Base-by-base conservation (phyloP, 2,329 filamentous ascomycete genomes). In the Apiospora saccharicola region DNA sequence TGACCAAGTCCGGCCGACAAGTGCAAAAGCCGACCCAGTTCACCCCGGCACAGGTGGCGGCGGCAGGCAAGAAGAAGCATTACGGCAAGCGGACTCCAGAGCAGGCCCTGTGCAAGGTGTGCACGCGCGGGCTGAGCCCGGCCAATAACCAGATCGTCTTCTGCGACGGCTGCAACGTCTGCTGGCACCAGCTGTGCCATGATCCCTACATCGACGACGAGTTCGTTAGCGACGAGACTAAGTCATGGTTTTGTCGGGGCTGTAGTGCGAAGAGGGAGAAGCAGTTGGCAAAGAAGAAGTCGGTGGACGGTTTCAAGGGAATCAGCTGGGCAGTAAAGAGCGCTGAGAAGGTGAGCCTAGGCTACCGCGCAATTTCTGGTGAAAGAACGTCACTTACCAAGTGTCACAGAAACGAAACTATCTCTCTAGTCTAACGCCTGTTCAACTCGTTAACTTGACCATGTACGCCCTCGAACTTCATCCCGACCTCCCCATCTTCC, bases 111-210 rank as follows among this genome's bases (percentile, higher is more conserved):
- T 96, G 94, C 84, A 91, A 91, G 76, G 87, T 89, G 75, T 97
- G 94, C 82, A 88, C 91, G 70, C 87, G 94, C 75, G 91, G 92
- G 13, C 89, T 92, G 75, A 94, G 92, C 77, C 91, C 92, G 3
- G 81, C 85, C n/a, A 90, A 85, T 76, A 96, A 96, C 82, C 89
- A 91, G 82, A 95, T 97, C 79, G 93, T 96, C 3, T 94, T 95
- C 81, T 97, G 94, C 83, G 93, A 96, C 81, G 91, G 91, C 22
- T 97, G 94, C 84, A 93, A 94, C 79, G 86, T 87, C 43, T 90
- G 91, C 57, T 97, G 94, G 89, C 94, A 97, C 81, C 93, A 95
- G 80, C 90, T 90, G 77, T 97, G 94, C 78, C 94, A 97, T 80
- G 88, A 93, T 72, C 94, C 94, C 1, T 88, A 88, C 12, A 93